Evolutionary conservation across 495 filamentous ascomycete species (phyloP), one percentile per base, ranked within the genome.

Genomic region (Xylaria cubensis): DNA sequence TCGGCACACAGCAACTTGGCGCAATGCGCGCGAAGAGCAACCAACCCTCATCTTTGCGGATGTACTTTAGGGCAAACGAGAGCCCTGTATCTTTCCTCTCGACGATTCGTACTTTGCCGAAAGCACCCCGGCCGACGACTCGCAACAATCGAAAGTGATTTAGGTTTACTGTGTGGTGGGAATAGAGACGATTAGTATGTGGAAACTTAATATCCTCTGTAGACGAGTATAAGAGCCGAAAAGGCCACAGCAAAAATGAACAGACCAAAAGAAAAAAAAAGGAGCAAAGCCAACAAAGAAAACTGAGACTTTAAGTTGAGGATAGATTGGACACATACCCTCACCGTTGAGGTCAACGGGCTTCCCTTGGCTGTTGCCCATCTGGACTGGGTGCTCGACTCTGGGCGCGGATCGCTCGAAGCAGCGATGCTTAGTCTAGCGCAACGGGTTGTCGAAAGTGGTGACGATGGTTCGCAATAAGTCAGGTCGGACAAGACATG

Each of bases 81-180:
- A 90, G 64, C 58, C 91, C 91, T 1, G 95, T 97, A 80, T 99
- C 96, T 81, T 98, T 99, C 73, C 94, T 88, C 85, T 99, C 96
- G 75, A 99, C 96, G 75, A 99, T 99, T 71, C 96, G 92, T 71
- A 99, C 96, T 81, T 99, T 99, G 72, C 96, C 96, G 82, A 99
- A 99, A 24, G 96, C 97, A 77, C 96, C 96, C 80, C 97, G 97
- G 62, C 96, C 96, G 68, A 99, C 96, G 72, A 99, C 96, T 76
- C 96, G 91, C 44, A 98, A 86, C 34, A 99, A 88, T 75, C 94
- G 92, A 80, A 99, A 99, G 80, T 99, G 97, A 77, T 98, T 97
- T 75, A 99, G 91, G 82, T 97, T 98, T 75, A 97, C 96, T 97
- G 74, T 29, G 19, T 21, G 50, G 68, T 55, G 64, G 24, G 41